Base-by-base conservation (phyloP, 2,329 filamentous ascomycete genomes). In the Diaporthe sp. region DNA sequence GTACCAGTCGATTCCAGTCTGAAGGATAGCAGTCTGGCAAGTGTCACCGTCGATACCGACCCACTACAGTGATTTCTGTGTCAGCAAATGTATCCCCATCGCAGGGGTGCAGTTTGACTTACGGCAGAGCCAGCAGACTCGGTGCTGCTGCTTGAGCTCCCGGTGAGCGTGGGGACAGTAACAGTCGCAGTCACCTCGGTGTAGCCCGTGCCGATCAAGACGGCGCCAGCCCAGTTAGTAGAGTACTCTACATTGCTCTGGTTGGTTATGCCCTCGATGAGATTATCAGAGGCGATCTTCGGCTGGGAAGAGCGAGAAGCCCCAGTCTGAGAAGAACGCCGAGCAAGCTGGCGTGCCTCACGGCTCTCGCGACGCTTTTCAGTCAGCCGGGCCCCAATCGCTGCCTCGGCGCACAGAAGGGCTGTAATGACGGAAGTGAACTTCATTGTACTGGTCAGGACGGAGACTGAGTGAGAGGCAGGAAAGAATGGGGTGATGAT, bases 1-100 rank as follows among this genome's bases (percentile, higher is more conserved):
- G 53, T 86, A 87, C 80, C 90, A 90, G 81, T 91, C 89, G 42
- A 92, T 82, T 37, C 90, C 90, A 1, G 89, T 88, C 80, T 91
- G 90, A 1, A 91, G 82, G 70, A 91, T 90, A 8, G 89, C 88
- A 3, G 83, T 85, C 6, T 80, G 80, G 81, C 88, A 91, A 4
- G 88, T 90, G 77, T 91, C 88, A 9, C 90, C 90, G 73, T 92
- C 90, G 71, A 92, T 91, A 20, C 90, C 90, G 12, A 92, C 90
- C 90, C 90, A 91, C 15, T 76, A 25, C 4, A 4, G 20, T 22
- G 3, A 4, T 7, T 10, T 0, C 10, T 25, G 20, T n/a, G 25
- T 71, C 22, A 53, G 34, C 8, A 57, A 37, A 13, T 6, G 28
- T 4, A 2, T 37, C 12, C 13, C 13, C 1, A 3, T 2, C 2